Conservation (phyloP, 2,329 filamentous ascomycete genomes). For the Stemphylium lycopersici region DNA sequence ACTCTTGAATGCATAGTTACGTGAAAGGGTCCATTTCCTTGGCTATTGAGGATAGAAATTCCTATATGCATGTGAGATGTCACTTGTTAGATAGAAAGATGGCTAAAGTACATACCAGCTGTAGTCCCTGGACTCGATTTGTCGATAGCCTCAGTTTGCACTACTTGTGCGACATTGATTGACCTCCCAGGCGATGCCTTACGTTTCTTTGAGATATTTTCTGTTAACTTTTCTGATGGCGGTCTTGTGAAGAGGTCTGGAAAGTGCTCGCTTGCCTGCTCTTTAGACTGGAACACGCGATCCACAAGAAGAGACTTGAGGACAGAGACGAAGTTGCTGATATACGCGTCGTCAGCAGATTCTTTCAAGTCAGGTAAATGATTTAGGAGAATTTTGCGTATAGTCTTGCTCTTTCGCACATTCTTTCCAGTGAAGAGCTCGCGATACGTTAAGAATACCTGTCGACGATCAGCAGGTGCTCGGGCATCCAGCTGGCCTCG, state of each 20-base stretch:
- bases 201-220: not conserved
- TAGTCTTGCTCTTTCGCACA: conserved; percentile 1
- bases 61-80: not conserved
- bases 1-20: not conserved
- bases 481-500: not conserved
- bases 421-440: not conserved
- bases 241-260: not conserved
- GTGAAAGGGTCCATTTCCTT: not conserved
- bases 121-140: not conserved
- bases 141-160: not conserved
- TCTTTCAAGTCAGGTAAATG: not conserved
- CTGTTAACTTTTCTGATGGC: not conserved
- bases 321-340: not conserved
- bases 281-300: conserved; percentile 1
- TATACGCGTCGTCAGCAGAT: not conserved
- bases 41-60: not conserved
- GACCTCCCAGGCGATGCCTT: not conserved
- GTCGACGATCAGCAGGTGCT: not conserved
- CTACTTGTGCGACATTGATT: not conserved
- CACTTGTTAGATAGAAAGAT: not conserved
- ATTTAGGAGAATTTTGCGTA: conserved; percentile 1
- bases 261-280: not conserved
- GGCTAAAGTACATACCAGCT: not conserved
- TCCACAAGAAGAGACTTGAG: conserved; percentile 1
- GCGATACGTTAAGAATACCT: conserved; percentile 2